phyloP scores from a whole-genome alignment of 2,329 filamentous ascomycete species.

The Xylariaceae sp. region DNA sequence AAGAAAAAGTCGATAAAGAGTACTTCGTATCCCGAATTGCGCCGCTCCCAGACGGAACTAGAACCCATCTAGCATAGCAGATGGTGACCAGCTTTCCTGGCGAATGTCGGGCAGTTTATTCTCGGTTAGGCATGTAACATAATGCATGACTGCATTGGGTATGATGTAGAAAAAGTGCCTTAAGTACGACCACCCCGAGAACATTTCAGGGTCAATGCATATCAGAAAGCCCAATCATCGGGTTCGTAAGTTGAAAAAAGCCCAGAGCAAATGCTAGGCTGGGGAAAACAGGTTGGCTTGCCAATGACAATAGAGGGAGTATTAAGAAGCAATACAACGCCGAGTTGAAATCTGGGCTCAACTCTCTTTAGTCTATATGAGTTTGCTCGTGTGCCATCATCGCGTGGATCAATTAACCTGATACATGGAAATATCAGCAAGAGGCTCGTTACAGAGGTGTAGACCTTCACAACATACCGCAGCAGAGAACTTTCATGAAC shows the following conservation, averaged over 20 bases:
- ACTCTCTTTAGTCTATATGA: slow-evolving; percentile 31
- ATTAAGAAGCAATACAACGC: slow-evolving; percentile 30
- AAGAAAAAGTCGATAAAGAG: slow-evolving; percentile 22
- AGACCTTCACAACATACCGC: slow-evolving; percentile 52
- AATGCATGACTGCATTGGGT: slow-evolving; percentile 1
- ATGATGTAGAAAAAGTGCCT: slow-evolving; percentile 1
- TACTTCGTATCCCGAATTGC: slow-evolving; percentile 27
- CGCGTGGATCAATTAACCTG: slow-evolving; percentile 25
- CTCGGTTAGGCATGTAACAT: slow-evolving; percentile 3
- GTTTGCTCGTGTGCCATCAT: slow-evolving; percentile 26
- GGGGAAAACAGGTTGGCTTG: slow-evolving; percentile 16
- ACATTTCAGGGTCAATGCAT: neutral
- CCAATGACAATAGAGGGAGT: slow-evolving; percentile 21
- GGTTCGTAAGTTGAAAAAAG: slow-evolving; percentile 14
- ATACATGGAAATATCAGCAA: too few relatives aligned
- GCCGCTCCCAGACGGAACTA: slow-evolving; percentile 23
- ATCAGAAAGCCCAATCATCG: neutral
- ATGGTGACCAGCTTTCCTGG: slow-evolving; percentile 10
- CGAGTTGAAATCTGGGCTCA: slow-evolving; percentile 26
- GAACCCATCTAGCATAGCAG: slow-evolving; percentile 2
- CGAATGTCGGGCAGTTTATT: slow-evolving; percentile 7
- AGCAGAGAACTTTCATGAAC: slow-evolving; percentile 88
- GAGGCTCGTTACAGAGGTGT: neutral
- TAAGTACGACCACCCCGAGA: slow-evolving; percentile 2
- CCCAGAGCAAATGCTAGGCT: slow-evolving; percentile 20